Conservation (phyloP, 2,329 filamentous ascomycete genomes). For the Fusarium agapanthi region DNA sequence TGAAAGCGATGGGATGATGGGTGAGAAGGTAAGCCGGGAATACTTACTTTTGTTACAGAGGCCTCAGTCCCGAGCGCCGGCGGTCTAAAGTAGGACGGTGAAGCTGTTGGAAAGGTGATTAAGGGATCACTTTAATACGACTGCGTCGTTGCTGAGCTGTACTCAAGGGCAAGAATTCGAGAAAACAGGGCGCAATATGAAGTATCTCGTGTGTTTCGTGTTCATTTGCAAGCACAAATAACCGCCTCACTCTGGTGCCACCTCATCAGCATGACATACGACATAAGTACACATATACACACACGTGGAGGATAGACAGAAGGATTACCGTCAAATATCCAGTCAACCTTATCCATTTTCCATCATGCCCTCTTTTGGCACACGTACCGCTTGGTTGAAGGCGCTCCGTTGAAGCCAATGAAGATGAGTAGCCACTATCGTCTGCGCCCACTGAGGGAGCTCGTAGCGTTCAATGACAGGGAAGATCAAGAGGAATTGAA, state of each 20-base stretch:
- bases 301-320: neutral
- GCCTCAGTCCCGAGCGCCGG: neutral
- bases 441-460: neutral
- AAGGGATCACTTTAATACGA: neutral
- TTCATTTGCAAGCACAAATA: neutral
- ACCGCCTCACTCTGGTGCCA: neutral
- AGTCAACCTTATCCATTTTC: neutral
- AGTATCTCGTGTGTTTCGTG: neutral
- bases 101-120: neutral
- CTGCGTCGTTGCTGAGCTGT: neutral
- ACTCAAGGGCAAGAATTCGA: neutral
- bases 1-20: neutral
- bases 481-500: neutral
- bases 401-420: neutral
- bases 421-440: neutral
- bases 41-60: neutral
- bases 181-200: neutral
- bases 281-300: no score
- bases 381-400: no score
- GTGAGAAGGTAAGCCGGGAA: neutral
- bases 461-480: neutral
- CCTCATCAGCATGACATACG: neutral
- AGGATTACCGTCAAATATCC: neutral
- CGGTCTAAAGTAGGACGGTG: neutral
- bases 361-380: no score